Percentiles rank a stretch among this genome's conserved stretches.
Evolutionary conservation across 2,329 filamentous ascomycete genomes (phyloP).

Genomic region (Alternaria atra): DNA sequence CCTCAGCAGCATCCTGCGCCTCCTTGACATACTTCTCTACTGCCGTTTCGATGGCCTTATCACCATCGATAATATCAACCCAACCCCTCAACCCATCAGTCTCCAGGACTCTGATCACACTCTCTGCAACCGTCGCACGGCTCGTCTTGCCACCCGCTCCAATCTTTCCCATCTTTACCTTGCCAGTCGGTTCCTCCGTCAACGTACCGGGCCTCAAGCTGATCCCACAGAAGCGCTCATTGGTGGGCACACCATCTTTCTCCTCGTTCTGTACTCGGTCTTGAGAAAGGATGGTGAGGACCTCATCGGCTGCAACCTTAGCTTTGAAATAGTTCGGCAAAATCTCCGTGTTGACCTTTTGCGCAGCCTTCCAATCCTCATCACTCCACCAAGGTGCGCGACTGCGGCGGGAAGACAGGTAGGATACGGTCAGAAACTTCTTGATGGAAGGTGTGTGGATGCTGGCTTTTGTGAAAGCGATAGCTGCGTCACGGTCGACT

Average conservation of each 20-base stretch:
- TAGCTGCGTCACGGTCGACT: constrained; percentile 64
- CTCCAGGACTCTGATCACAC: constrained; percentile 60
- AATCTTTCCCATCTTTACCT: constrained; percentile 60
- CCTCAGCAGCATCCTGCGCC: constrained; percentile 58
- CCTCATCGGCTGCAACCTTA: constrained; percentile 66
- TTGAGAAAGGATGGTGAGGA: constrained; percentile 57
- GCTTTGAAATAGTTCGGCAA: constrained; percentile 63
- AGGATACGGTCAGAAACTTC: constrained; percentile 66
- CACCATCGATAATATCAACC: constrained; percentile 63
- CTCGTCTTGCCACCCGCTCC: constrained; percentile 53
- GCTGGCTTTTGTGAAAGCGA: constrained; percentile 62
- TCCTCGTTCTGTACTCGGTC: constrained; percentile 40
- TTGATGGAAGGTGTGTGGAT: constrained; percentile 56
- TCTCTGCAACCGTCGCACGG: constrained; percentile 62
- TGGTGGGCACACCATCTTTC: constrained; percentile 35
- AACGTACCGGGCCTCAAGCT: constrained; percentile 61
- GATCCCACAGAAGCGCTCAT: constrained; percentile 59
- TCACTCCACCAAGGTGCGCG: constrained; percentile 62
- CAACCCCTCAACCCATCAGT: constrained; percentile 60
- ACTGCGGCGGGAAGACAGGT: constrained; percentile 60
- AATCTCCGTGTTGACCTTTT: constrained; percentile 59
- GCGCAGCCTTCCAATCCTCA: constrained; percentile 56
- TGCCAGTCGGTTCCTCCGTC: constrained; percentile 59
- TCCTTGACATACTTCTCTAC: constrained; percentile 58
- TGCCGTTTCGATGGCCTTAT: constrained; percentile 57